Base-by-base conservation (phyloP, 352 stramenopile genomes). In the Phytophthora kernoviae region DNA sequence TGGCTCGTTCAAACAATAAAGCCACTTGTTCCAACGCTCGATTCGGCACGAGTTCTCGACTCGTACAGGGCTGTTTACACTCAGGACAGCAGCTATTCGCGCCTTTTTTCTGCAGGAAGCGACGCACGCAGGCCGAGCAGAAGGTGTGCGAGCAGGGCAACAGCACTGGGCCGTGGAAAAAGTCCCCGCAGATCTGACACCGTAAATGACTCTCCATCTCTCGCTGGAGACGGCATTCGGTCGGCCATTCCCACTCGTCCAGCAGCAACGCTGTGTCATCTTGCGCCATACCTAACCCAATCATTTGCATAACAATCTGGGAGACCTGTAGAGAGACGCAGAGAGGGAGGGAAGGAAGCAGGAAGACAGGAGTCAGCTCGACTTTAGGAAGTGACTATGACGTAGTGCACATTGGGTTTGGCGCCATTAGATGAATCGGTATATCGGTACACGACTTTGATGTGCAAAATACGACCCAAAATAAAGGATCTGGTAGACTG, bases 151-250 rank as follows among this genome's bases (percentile, higher is more conserved):
- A 88, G 47, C 84, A 93, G 11, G 79, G 79, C 47, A 95, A 60
- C 48, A 93, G 55, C 43, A 95, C 86, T 1, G 86, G 86, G 0
- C 86, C 86, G 55, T 91, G 84, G 68, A 93, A 87, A 45, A 91
- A 93, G 44, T 92, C 84, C 45, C 86, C 86, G 65, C 86, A 95
- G 53, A 95, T 93, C 54, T 87, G 73, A 53, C 86, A 95, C 11
- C 86, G 86, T 56, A 95, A 59, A 44, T 87, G 60, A 40, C 56
- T 79, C 68, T 95, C 86, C 62, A 95, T 87, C 45, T 88, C 69
- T 39, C 75, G 79, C 65, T 91, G 75, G 51, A 84, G 66, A 7
- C 50, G 58, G 59, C 75, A 90, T 41, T 82, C 47, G 8, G 50
- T 58, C 0, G 86, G 86, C 86, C 84, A 93, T 42, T 89, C 73